These are phyloP conservation scores for Ophiostoma fasciatum DNA, from an alignment of 2,329 filamentous ascomycete species.

Conservation along the genomic window DNA sequence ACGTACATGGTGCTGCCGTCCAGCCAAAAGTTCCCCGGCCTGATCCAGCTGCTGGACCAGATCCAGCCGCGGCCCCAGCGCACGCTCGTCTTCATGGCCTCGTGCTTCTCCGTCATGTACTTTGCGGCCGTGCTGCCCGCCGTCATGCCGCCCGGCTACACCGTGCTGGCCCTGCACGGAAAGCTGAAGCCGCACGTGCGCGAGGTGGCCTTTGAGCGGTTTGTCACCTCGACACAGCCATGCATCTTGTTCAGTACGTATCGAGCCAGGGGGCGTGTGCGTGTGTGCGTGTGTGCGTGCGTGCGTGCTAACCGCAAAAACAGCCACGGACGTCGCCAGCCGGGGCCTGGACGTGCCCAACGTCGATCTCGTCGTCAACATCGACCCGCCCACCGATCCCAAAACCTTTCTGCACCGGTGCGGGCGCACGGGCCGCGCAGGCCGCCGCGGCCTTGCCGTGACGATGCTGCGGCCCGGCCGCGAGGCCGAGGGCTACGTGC, in stretches of 20 bases:
- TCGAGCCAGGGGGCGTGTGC: too few species aligned
- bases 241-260: conserved; percentile 57
- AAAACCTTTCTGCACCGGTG: conserved; percentile 94
- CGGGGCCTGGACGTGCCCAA: conserved; percentile 83
- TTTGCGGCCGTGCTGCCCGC: conserved; percentile 66
- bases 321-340: conserved; percentile 69
- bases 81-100: conserved; percentile 83
- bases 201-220: conserved; percentile 73
- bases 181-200: conserved; percentile 82
- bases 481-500: conserved; percentile 72
- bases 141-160: conserved; percentile 53
- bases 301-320: background rate
- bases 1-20: conserved; percentile 64
- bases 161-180: conserved; percentile 72
- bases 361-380: conserved; percentile 80
- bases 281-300: background rate
- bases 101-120: conserved; percentile 90
- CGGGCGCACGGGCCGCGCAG: conserved; percentile 79
- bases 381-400: conserved; percentile 71
- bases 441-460: conserved; percentile 69
- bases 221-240: conserved; percentile 58
- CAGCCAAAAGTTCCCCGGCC: conserved; percentile 63
- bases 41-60: conserved; percentile 54
- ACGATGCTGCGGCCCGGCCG: conserved; percentile 72
- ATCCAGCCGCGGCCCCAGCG: conserved; percentile 66